Percentiles rank a stretch among this genome's conserved stretches.
These are phyloP conservation scores for Pseudonectria foliicola DNA, from an alignment of 2,329 filamentous ascomycete species.

Conservation along the genomic window DNA sequence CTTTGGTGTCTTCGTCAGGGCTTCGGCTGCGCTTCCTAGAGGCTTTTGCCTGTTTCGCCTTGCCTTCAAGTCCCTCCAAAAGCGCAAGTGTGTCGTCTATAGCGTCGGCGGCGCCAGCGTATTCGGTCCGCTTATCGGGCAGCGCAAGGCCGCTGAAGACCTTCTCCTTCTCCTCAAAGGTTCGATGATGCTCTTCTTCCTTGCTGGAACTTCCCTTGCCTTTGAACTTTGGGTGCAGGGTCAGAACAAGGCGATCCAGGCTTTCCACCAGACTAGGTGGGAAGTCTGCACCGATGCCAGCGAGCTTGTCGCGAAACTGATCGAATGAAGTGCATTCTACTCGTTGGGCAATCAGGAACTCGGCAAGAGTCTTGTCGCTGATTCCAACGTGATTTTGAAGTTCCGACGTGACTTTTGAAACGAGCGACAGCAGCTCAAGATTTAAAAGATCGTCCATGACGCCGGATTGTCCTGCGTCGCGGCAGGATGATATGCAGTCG, in stretches of 20 bases:
- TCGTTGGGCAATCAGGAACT: constrained; percentile 92
- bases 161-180: constrained; percentile 65
- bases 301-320: constrained; percentile 71
- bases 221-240: constrained; percentile 88
- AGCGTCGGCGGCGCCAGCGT: constrained; percentile 46
- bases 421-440: constrained; percentile 87
- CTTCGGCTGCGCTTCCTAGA: constrained; percentile 54
- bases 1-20: constrained; percentile 40
- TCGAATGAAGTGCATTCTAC: constrained; percentile 61
- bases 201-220: constrained; percentile 36
- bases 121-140: constrained; percentile 59
- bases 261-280: constrained; percentile 83
- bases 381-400: constrained; percentile 90
- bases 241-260: constrained; percentile 78
- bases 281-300: constrained; percentile 72
- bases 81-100: constrained; percentile 92
- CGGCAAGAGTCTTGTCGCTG: constrained; percentile 88
- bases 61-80: constrained; percentile 76
- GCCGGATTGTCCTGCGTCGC: constrained; percentile 13
- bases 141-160: constrained; percentile 88
- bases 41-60: constrained; percentile 43
- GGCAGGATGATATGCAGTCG: constrained; percentile 8
- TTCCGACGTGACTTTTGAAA: constrained; percentile 90
- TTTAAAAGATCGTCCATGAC: constrained; percentile 85
- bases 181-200: constrained; percentile 35